Conservation (phyloP, 257 asterid genomes). For the Vinca minor region DNA sequence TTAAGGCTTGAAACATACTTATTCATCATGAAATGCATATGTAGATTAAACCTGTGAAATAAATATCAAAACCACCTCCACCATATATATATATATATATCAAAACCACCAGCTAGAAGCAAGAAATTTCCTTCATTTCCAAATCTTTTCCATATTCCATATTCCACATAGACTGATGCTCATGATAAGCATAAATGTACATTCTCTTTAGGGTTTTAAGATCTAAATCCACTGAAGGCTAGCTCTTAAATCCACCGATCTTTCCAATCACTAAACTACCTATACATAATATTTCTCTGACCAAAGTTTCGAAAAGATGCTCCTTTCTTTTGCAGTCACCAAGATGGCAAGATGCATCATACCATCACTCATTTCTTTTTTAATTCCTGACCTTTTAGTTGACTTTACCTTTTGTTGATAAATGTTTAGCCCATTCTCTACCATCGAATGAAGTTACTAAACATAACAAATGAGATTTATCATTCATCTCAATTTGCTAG, state of each 20-base stretch:
- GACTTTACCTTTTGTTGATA: not conserved
- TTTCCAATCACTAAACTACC: too few species aligned
- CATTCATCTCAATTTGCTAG: not conserved
- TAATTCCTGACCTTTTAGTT: not conserved
- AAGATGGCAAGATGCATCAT: slow-evolving; percentile 1
- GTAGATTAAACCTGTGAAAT: not conserved
- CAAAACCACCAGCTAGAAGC: not conserved
- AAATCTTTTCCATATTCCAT: not conserved
- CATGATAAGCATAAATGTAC: too few species aligned
- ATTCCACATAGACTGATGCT: not conserved
- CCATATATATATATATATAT: not conserved
- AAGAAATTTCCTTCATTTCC: not conserved
- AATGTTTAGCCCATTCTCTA: not conserved
- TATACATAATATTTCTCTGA: not conserved
- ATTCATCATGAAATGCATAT: not conserved
- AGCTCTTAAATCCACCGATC: too few species aligned
- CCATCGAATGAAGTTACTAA: not conserved
- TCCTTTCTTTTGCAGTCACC: not conserved
- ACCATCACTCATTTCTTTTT: not conserved
- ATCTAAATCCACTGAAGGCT: too few species aligned
- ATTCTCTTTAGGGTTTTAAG: too few species aligned
- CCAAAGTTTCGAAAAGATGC: not conserved
- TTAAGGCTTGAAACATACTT: not conserved
- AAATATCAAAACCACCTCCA: not conserved
- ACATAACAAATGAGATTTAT: not conserved